Evolutionary conservation across 2,329 filamentous ascomycete species (phyloP), one percentile per base, ranked within the genome.

Genomic region (Huntiella abstrusa): DNA sequence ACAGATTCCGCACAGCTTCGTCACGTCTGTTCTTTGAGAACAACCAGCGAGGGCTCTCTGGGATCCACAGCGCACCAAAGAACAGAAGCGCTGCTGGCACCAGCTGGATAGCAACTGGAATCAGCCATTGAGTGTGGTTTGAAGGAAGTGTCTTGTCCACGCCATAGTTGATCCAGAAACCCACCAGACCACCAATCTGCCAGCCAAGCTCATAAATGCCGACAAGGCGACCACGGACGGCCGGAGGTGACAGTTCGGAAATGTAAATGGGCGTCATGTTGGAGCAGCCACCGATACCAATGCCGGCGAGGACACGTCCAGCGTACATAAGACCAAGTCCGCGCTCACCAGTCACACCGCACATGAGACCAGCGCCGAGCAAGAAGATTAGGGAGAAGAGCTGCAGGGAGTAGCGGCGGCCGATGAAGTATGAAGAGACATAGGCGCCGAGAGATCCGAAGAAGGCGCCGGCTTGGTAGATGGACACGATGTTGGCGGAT

Each of bases 391-490:
- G 46, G 2, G 68, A 62, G 57, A 77, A 80, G 41, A 75, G 52
- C 52, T 76, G 63, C 2, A 87, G 65, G 16, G 74, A 78, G 56
- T 67, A 71, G 55, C 73, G 73, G 16, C 82, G 71, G 22, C 82
- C 82, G 51, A 79, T 63, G 57, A 71, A 82, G 63, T 80, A 76
- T 28, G 71, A 75, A 33, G 73, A 69, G 6, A 65, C 68, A 53
- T 81, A 86, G 48, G 76, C 80, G 50, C 72, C 69, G 36, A 85
- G 62, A n/a, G 77, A 74, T 43, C 83, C 83, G 54, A 88, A 87
- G 64, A 91, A 87, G 50, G 82, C 82, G 49, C 83, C 83, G 7
- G 83, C 83, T 60, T 88, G 83, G 63, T 49, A 87, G 46, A 80
- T 73, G 19, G 79, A 85, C 44, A 86, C 82, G 51, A 87, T 85